Evolutionary conservation across 1,284 basidiomycete genomes (phyloP), one percentile per base, ranked within the genome.

Genomic region (Irpex sp.): DNA sequence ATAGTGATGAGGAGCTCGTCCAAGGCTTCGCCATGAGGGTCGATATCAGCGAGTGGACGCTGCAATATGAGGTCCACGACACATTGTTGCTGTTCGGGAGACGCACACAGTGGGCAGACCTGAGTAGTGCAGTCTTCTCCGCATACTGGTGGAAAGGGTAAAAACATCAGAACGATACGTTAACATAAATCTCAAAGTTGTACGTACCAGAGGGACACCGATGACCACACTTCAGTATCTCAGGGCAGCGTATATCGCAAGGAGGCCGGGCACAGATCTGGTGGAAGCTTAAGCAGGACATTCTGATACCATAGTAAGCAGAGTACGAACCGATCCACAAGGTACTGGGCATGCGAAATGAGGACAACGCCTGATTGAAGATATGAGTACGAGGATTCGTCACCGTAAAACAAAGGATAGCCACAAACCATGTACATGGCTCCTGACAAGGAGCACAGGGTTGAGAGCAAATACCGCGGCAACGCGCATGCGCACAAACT

Each of bases 401-500:
- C 11, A 77, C 74, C 89, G 70, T 13, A 9, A 59, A 35, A 19
- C 11, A 49, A 50, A 13, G 50, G 1, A 21, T 33, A 43, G 8
- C 11, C 15, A 37, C 66, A n/a, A 19, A 68, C 70, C 88, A 90
- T 4, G 75, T 76, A 66, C 88, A 90, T 0, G 78, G 73, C 65
- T 86, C 81, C 67, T 84, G 79, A 70, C 90, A 92, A 0, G 87
- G 87, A 0, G 83, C 78, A 69, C 90, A 92, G 0, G 82, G 80
- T 0, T 71, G 74, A 6, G 78, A 82, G 68, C 90, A 92, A 21
- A 70, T 65, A 19, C 73, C 68, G 4, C 68, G 73, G 70, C 87
- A 90, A 6, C 69, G 70, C 1, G 79, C 74, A 68, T 90, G 88
- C 9, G 68, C 50, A 69, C 89, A 91, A 8, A 71, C 71, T 66